phyloP scores from a whole-genome alignment of 1,284 basidiomycete species.

The Rhodotorula mucilaginosa region DNA sequence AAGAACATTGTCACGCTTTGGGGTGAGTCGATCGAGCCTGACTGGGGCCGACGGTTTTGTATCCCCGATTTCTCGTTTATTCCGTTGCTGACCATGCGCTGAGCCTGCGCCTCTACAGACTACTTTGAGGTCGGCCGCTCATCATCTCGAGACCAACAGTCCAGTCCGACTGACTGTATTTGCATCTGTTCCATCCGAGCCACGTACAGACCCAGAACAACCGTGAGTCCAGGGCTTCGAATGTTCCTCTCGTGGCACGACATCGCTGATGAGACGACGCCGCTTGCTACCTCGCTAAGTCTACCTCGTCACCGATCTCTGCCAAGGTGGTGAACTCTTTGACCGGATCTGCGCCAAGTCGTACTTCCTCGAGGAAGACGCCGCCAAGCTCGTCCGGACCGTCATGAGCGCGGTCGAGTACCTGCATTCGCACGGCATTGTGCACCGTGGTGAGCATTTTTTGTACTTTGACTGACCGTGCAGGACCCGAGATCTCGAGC shows the following conservation, averaged over 20 bases:
- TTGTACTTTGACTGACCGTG: background rate
- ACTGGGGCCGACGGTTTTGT: too few species aligned
- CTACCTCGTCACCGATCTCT: constrained; percentile 86
- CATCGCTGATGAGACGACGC: background rate
- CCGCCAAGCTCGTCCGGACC: constrained; percentile 81
- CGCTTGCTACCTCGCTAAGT: constrained; percentile 11
- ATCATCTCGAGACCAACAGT: background rate
- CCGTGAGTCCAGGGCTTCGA: constrained; percentile 5
- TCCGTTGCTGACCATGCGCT: background rate
- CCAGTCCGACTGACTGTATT: too few species aligned
- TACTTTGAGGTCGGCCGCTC: constrained; percentile 78
- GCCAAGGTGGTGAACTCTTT: constrained; percentile 96
- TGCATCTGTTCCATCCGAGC: background rate
- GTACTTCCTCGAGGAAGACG: constrained; percentile 61
- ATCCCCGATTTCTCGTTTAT: background rate
- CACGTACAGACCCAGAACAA: constrained; percentile 34
- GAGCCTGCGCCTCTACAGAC: constrained; percentile 54
- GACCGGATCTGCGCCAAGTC: constrained; percentile 98
- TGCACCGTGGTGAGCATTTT: constrained; percentile 72
- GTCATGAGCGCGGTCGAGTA: constrained; percentile 86
- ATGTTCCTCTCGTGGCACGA: background rate
- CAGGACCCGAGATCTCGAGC: too few species aligned
- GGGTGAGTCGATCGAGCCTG: constrained; percentile 21
- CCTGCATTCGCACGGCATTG: constrained; percentile 87
- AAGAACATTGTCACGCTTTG: constrained; percentile 58